phyloP scores from a whole-genome alignment of 2,329 filamentous ascomycete species.

The Aspergillus hiratsukae region DNA sequence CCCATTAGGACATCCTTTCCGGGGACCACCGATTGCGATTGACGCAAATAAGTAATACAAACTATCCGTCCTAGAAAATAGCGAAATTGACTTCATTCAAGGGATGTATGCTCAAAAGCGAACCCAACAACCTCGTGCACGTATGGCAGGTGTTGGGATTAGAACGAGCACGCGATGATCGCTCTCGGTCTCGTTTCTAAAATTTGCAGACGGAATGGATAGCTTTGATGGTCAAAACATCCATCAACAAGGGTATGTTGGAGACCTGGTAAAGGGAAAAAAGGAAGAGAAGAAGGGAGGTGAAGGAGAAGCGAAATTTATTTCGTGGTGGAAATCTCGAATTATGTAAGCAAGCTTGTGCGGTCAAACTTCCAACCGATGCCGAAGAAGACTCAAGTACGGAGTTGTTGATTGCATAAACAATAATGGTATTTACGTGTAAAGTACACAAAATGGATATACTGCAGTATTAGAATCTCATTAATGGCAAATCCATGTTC shows the following conservation, averaged over 20 bases:
- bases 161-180: constrained; percentile 37
- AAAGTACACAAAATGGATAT: neutral
- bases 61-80: neutral
- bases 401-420: neutral
- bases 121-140: constrained; percentile 36
- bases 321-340: constrained; percentile 4
- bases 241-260: constrained; percentile 44
- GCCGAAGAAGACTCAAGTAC: neutral
- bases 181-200: constrained; percentile 39
- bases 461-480: neutral
- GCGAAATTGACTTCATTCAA: neutral
- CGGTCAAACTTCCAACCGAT: neutral
- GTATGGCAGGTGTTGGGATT: constrained; percentile 36
- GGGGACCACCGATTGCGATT: neutral
- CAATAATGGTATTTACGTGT: neutral
- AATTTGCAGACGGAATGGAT: constrained; percentile 40
- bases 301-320: constrained; percentile 19
- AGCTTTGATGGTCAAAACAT: constrained; percentile 11
- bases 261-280: constrained; percentile 36
- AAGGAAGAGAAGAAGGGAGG: constrained; percentile 18
- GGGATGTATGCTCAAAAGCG: constrained; percentile 42
- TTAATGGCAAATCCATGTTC: neutral
- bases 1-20: neutral
- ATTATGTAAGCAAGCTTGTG: constrained; percentile 9
- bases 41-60: neutral